These are phyloP conservation scores for Suillus cothurnatus DNA, from an alignment of 768 basidiomycete genomes.

Conservation along the genomic window DNA sequence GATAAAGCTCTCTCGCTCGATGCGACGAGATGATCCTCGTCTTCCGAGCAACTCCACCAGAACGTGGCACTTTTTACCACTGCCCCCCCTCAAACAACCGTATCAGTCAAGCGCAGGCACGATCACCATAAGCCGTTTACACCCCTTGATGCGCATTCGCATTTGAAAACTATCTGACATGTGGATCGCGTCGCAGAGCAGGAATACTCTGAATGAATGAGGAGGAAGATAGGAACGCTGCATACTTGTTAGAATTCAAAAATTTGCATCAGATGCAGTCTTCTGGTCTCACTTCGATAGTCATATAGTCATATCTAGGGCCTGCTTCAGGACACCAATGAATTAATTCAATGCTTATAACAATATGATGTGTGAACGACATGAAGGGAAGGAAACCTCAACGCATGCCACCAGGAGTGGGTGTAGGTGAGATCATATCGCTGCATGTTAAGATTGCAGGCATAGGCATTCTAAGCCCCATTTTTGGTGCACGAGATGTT, in stretches of 20 bases:
- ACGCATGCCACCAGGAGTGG: conserved; percentile 27
- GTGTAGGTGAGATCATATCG: conserved; percentile 50
- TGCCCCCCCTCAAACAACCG: neutral
- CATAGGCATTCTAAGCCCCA: conserved; percentile 36
- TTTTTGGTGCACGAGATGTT: conserved; percentile 49
- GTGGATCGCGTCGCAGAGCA: neutral
- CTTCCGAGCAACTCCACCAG: neutral
- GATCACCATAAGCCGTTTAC: neutral
- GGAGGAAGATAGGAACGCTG: neutral
- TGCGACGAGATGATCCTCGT: neutral
- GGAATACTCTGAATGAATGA: neutral
- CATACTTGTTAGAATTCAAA: neutral
- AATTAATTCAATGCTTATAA: neutral
- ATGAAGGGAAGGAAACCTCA: neutral
- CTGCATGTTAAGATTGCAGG: conserved; percentile 45
- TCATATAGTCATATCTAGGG: neutral
- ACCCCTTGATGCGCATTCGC: neutral
- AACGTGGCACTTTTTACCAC: neutral
- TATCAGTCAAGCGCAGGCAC: neutral
- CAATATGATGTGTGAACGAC: neutral
- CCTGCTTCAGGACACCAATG: neutral
- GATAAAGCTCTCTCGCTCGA: neutral
- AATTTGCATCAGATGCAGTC: neutral
- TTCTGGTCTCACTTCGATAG: neutral
- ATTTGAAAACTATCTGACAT: neutral